Percentiles rank a stretch among this genome's conserved stretches.
Conservation (phyloP, 192 early-diverging fungal species). For the Coemansia sp. region DNA sequence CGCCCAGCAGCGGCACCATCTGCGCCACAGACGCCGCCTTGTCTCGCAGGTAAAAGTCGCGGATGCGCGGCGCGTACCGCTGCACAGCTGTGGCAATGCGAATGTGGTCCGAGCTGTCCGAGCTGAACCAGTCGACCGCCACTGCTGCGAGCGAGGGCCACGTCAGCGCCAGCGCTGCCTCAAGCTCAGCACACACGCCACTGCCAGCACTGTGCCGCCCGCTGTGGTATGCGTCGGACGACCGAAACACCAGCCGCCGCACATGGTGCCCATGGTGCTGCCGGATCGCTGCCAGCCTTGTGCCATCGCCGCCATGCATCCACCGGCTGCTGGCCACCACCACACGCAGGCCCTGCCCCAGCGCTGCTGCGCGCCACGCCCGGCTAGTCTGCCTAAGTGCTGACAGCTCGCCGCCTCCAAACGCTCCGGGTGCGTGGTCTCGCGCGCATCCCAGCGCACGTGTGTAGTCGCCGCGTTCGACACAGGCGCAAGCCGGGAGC, state of each 20-base stretch:
- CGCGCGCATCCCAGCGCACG: slow-evolving; percentile 32
- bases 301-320: slow-evolving; percentile 26
- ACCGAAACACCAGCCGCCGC: slow-evolving; percentile 48
- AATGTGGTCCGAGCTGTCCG: slow-evolving; percentile 16
- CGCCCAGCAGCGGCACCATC: slow-evolving; percentile 19
- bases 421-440: slow-evolving; percentile 40
- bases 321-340: slow-evolving; percentile 50
- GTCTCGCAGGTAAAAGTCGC: slow-evolving; percentile 44
- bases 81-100: slow-evolving; percentile 30
- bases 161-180: slow-evolving; percentile 32
- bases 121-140: slow-evolving; percentile 48
- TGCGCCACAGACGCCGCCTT: slow-evolving; percentile 23
- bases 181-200: slow-evolving; percentile 21
- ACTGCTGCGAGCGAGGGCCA: slow-evolving; percentile 43
- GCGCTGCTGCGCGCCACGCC: slow-evolving; percentile 38
- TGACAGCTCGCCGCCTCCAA: slow-evolving; percentile 26
- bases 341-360: slow-evolving; percentile 31
- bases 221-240: slow-evolving; percentile 25
- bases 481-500: slow-evolving; percentile 32
- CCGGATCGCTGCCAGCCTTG: slow-evolving; percentile 24
- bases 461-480: slow-evolving; percentile 6
- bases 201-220: slow-evolving; percentile 19
- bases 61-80: slow-evolving; percentile 22
- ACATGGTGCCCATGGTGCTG: slow-evolving; percentile 11
- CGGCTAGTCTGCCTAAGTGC: slow-evolving; percentile 43